Conservation (phyloP, 2,329 filamentous ascomycete species). For the Talaromyces sp. region DNA sequence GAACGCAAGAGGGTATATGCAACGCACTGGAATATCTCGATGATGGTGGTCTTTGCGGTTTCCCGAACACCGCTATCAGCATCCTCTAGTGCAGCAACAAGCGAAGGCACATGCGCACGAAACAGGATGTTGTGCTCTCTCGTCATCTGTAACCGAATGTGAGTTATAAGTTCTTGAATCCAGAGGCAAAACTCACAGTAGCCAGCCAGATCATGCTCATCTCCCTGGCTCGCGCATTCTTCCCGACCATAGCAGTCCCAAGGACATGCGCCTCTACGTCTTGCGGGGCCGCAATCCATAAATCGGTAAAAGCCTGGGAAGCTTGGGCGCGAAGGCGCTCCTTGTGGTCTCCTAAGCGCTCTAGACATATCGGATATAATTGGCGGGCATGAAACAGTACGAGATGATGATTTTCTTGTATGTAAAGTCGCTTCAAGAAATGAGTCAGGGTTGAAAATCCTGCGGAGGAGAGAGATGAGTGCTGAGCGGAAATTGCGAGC, state of each 20-base stretch:
- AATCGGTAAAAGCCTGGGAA: conserved; percentile 69
- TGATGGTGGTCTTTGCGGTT: conserved; percentile 74
- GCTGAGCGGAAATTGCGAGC: conserved; percentile 69
- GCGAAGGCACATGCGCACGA: conserved; percentile 72
- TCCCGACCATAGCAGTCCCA: conserved; percentile 72
- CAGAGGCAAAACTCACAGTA: conserved; percentile 51
- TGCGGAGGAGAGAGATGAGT: conserved; percentile 72
- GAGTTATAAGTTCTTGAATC: background rate
- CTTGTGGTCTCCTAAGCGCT: conserved; percentile 82
- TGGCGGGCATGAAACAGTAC: conserved; percentile 65
- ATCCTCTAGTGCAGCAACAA: conserved; percentile 87
- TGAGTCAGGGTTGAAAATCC: conserved; percentile 87
- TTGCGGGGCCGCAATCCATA: conserved; percentile 65
- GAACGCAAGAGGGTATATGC: background rate
- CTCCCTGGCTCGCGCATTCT: conserved; percentile 82
- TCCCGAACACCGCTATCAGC: conserved; percentile 85
- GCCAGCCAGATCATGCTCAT: conserved; percentile 79
- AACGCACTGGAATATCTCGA: conserved; percentile 76
- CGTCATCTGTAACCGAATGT: conserved; percentile 61
- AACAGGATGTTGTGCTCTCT: conserved; percentile 75
- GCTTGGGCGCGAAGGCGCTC: conserved; percentile 78
- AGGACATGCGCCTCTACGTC: conserved; percentile 80
- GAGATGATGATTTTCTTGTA: conserved; percentile 75
- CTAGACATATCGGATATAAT: conserved; percentile 71
- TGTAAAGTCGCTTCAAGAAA: conserved; percentile 76